A percentile compares a stretch with the other conserved stretches of the same genome.
phyloP scores from a whole-genome alignment of 495 filamentous ascomycete species.

The Aspergillus funiculosus region DNA sequence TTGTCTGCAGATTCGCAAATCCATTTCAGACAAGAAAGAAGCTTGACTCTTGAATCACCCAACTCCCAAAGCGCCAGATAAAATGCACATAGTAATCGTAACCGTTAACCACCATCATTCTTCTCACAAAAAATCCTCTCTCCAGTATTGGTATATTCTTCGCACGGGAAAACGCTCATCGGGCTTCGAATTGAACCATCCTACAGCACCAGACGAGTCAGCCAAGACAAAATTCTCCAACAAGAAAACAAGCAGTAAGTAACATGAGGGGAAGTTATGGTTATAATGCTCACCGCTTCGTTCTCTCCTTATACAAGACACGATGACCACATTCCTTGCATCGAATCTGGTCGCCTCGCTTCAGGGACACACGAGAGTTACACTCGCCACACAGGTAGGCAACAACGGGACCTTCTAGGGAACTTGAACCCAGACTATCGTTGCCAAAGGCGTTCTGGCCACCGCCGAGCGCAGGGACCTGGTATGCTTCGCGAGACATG shows the following conservation, averaged over 20 bases:
- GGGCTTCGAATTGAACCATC: constrained; percentile 98
- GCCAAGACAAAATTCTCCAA: neutral
- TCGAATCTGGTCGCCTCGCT: constrained; percentile 79
- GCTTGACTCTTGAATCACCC: constrained; percentile 2
- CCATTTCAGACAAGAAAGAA: too few relatives aligned
- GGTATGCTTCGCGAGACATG: constrained; percentile 49
- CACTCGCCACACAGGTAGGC: constrained; percentile 93
- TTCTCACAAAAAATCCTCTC: too few relatives aligned
- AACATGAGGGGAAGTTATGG: too few relatives aligned
- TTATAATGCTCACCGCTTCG: constrained; percentile 92
- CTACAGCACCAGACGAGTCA: constrained; percentile 36
- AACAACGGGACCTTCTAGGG: constrained; percentile 48
- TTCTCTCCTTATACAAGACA: constrained; percentile 95
- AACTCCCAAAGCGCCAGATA: constrained; percentile 14
- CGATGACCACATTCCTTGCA: constrained; percentile 96
- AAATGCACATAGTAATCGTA: constrained; percentile 15
- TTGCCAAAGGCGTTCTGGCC: constrained; percentile 38
- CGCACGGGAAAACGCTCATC: constrained; percentile 48
- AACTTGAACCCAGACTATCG: constrained; percentile 23
- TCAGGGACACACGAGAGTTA: constrained; percentile 70
- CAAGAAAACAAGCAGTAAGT: constrained; percentile 6
- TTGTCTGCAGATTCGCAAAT: too few relatives aligned
- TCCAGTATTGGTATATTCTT: neutral
- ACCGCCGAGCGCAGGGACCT: constrained; percentile 36
- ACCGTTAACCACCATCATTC: too few relatives aligned